Evolutionary conservation across 805 yeast genomes (phyloP).

Genomic region (Candida multigemmis): DNA sequence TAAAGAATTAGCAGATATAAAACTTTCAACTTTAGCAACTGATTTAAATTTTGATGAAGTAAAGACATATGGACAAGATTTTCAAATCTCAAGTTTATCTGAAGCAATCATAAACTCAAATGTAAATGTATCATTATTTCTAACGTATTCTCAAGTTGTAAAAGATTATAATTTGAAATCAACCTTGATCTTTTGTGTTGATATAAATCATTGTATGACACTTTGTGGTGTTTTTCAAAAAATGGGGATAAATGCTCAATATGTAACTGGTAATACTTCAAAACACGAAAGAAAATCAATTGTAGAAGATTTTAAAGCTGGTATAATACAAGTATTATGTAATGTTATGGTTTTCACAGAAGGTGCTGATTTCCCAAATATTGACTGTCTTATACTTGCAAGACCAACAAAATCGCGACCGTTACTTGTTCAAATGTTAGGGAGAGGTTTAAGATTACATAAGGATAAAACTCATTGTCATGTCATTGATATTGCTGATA

Average conservation of each 20-base stretch:
- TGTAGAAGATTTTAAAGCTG: constrained; percentile 50
- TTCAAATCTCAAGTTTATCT: constrained; percentile 41
- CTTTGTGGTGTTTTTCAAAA: constrained; percentile 44
- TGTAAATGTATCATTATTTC: constrained; percentile 49
- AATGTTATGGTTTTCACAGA: constrained; percentile 90
- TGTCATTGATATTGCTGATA: constrained; percentile 70
- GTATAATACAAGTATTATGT: constrained; percentile 62
- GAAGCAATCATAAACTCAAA: constrained; percentile 44
- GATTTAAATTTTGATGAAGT: constrained; percentile 35
- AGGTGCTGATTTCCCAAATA: constrained; percentile 89
- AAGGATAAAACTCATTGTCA: constrained; percentile 58
- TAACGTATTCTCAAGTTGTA: constrained; percentile 34
- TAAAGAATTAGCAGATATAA: constrained; percentile 63
- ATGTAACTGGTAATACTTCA: constrained; percentile 61
- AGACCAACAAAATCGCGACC: constrained; percentile 75
- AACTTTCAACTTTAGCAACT: constrained; percentile 49
- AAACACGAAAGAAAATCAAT: constrained; percentile 40
- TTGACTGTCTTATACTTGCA: constrained; percentile 70
- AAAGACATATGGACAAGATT: constrained; percentile 38
- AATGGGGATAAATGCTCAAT: constrained; percentile 60
- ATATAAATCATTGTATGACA: constrained; percentile 53
- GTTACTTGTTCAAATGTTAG: constrained; percentile 78
- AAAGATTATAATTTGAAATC: constrained; percentile 37
- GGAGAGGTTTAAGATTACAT: constrained; percentile 71
- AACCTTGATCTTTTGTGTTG: constrained; percentile 72